These are phyloP conservation scores for Mycena vitilis DNA, from an alignment of 768 basidiomycete species.

Conservation along the genomic window DNA sequence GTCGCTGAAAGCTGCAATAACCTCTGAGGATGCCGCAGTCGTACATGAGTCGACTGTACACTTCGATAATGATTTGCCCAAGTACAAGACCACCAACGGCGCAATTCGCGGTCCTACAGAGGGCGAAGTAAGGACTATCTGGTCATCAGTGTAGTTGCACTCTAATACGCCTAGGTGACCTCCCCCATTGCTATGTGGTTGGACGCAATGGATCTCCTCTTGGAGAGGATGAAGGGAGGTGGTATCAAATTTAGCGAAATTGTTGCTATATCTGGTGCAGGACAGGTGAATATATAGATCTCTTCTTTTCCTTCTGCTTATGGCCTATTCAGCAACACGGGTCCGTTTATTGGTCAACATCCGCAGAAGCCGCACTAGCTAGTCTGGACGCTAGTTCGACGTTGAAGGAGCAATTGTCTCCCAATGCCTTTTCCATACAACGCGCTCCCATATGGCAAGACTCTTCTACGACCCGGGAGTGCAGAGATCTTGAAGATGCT, in stretches of 20 bases:
- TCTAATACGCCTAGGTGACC: conserved; percentile 45
- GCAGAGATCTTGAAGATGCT: conserved; percentile 70
- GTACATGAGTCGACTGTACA: conserved; percentile 79
- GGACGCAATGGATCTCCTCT: conserved; percentile 85
- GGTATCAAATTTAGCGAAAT: conserved; percentile 70
- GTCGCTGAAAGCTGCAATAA: conserved; percentile 81
- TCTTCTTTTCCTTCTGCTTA: neutral
- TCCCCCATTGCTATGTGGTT: conserved; percentile 88
- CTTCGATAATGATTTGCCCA: conserved; percentile 84
- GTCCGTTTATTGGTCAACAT: conserved; percentile 82
- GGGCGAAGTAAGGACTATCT: conserved; percentile 65
- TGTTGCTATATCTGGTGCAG: conserved; percentile 79
- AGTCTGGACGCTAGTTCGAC: conserved; percentile 62
- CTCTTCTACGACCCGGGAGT: conserved; percentile 84
- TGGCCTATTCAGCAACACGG: conserved; percentile 81
- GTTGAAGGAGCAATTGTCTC: conserved; percentile 69
- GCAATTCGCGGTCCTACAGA: conserved; percentile 70
- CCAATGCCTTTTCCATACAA: conserved; percentile 73
- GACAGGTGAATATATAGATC: conserved; percentile 63
- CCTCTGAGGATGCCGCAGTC: conserved; percentile 65
- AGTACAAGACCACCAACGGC: conserved; percentile 74
- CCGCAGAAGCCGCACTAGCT: conserved; percentile 63
- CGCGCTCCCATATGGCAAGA: conserved; percentile 92
- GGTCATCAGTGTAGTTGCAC: neutral
- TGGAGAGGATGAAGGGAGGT: conserved; percentile 68